Percentiles rank a stretch among this genome's conserved stretches.
Conservation (phyloP, 352 stramenopile genomes). For the Pythium rhizo-oryzae region DNA sequence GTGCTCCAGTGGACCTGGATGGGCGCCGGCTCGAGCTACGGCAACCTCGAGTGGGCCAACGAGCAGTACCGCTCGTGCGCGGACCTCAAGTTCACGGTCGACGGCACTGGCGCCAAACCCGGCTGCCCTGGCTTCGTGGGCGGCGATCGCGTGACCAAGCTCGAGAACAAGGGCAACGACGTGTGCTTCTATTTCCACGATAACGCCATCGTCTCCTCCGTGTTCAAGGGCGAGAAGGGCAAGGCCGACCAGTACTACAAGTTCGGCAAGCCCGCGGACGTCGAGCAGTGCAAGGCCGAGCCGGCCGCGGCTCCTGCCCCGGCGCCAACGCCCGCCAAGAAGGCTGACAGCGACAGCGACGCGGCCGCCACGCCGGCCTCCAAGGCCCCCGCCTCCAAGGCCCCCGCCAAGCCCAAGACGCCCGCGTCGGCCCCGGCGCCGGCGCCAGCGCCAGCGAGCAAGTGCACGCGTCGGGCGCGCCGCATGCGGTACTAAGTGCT, state of each 20-base stretch:
- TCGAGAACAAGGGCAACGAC: conserved; percentile 17
- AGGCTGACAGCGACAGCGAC: too few relatives aligned
- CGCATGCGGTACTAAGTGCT: too few relatives aligned
- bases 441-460: too few relatives aligned
- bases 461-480: too few relatives aligned
- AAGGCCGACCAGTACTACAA: conserved; percentile 24
- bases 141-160: conserved; percentile 24
- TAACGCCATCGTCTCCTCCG: conserved; percentile 20
- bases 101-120: conserved; percentile 16
- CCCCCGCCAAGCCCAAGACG: too few relatives aligned
- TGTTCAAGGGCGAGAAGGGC: conserved; percentile 22
- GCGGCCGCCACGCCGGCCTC: too few relatives aligned
- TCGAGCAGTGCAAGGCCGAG: conserved; percentile 11
- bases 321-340: too few relatives aligned
- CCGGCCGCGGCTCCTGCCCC: neutral
- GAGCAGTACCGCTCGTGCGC: conserved; percentile 26
- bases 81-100: conserved; percentile 22
- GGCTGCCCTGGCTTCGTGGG: conserved; percentile 22
- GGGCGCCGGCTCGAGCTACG: conserved; percentile 23
- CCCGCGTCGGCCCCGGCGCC: too few relatives aligned
- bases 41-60: conserved; percentile 18
- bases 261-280: conserved; percentile 14
- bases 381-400: too few relatives aligned
- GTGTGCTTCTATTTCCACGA: conserved; percentile 27
- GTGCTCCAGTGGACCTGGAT: conserved; percentile 28